Evolutionary conservation across 2,329 filamentous ascomycete species (phyloP), one percentile per base, ranked within the genome.

Genomic region (Diaporthe citri): DNA sequence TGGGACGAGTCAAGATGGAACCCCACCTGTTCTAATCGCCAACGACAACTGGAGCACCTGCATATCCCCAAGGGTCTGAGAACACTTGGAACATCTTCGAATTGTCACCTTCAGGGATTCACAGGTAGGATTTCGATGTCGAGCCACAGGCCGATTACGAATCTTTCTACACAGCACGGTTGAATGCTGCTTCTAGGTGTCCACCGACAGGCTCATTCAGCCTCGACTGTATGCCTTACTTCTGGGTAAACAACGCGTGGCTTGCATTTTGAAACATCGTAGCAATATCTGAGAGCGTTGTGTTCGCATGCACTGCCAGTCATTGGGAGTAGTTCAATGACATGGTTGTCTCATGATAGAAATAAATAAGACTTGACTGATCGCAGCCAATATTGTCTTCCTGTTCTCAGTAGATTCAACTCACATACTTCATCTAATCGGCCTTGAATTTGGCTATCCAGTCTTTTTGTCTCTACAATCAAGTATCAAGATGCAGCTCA

Each of bases 1-100:
- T 67, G 43, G 62, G 62, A 36, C 43, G 62, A 51, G 62, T 51
- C 62, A 67, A 67, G 62, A n/a, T 36, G 62, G 62, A 25, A 36
- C 43, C 62, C 62, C 28, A 22, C 62, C 62, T 20, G 43, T 67
- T 51, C 62, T 39, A 9, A 4, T 48, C 22, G n/a, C 60, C 13
- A 34, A 66, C 60, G 20, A 48, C 60, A 34, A 34, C 41, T 25
- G 12, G 28, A 52, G 41, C 43, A n/a, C 20, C 22, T 51, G 43
- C 43, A 67, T 67, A 6, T 39, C 10, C 43, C 22, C 43, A 34
- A 36, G 43, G 62, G 43, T 51, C 62, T 51, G 25, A 66, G 62
- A 66, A 66, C 28, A 36, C 28, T 36, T 66, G 28, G 20, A 51
- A 36, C 28, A 34, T 51, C 20, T 51, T 36, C 1, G 20, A 67